Evolutionary conservation across 139 green algal species (phyloP).

Genomic region (Edaphochlamys debaryana): DNA sequence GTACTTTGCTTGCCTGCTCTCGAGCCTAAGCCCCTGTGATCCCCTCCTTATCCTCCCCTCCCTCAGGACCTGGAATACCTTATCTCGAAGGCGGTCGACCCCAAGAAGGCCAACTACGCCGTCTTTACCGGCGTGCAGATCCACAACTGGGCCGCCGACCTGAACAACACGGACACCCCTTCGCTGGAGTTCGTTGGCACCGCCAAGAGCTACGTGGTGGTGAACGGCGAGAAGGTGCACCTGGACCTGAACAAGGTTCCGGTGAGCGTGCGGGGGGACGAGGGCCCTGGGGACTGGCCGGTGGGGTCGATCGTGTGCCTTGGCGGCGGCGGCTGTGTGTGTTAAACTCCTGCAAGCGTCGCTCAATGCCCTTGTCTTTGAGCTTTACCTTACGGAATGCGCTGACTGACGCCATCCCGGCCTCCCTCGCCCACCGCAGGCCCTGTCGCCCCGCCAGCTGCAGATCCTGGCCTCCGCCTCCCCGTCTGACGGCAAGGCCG

Average conservation of each 20-base stretch:
- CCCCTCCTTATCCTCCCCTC: neutral
- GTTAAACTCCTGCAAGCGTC: neutral
- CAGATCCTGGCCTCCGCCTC: constrained; percentile 48
- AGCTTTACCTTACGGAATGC: neutral
- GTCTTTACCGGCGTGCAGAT: constrained; percentile 89
- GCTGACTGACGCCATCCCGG: neutral
- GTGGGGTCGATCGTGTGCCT: no score
- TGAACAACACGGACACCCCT: constrained; percentile 45
- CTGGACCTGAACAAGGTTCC: constrained; percentile 72
- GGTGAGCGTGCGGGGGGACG: neutral
- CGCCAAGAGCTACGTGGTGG: constrained; percentile 75
- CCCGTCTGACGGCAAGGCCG: constrained; percentile 1
- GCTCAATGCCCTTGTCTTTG: no score
- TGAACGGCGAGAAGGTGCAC: constrained; percentile 78
- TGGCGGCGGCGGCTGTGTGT: no score
- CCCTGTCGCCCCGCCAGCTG: constrained; percentile 61
- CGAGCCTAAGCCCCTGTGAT: neutral
- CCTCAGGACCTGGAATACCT: constrained; percentile 88
- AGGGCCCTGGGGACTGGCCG: no score
- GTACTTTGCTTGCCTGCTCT: neutral
- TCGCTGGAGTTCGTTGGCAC: constrained; percentile 80
- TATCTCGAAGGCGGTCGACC: constrained; percentile 83
- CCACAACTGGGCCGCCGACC: constrained; percentile 81
- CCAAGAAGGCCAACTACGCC: constrained; percentile 86
- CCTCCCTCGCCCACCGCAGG: neutral